Evolutionary conservation across 2,329 filamentous ascomycete species (phyloP).

Genomic region (Colletotrichum neosansevieriae): DNA sequence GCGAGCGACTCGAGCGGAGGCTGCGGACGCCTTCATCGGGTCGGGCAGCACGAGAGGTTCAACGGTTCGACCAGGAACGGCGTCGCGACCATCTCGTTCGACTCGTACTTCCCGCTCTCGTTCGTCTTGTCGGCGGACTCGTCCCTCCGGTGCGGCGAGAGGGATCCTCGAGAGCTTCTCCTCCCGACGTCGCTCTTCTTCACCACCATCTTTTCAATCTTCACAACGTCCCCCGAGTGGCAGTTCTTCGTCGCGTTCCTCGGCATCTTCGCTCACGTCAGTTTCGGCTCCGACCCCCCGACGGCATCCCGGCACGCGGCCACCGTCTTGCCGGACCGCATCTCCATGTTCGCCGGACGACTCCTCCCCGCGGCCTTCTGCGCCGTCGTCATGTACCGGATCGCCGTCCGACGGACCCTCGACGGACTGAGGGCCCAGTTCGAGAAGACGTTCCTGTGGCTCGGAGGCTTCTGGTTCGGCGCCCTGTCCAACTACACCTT

Average conservation of each 20-base stretch:
- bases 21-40: constrained; percentile 82
- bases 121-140: constrained; percentile 78
- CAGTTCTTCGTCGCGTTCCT: constrained; percentile 89
- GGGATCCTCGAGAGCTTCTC: constrained; percentile 86
- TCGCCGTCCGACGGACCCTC: constrained; percentile 79
- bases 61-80: constrained; percentile 74
- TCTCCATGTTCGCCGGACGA: constrained; percentile 62
- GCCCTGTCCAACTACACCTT: constrained; percentile 96
- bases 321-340: constrained; percentile 64
- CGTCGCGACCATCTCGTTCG: constrained; percentile 81
- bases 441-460: constrained; percentile 90
- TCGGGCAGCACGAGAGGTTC: constrained; percentile 76
- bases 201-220: constrained; percentile 81
- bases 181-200: constrained; percentile 87
- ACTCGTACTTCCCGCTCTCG: constrained; percentile 89
- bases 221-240: constrained; percentile 80
- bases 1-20: constrained; percentile 79
- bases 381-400: constrained; percentile 89
- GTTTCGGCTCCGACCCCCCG: constrained; percentile 89
- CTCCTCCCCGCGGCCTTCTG: constrained; percentile 90
- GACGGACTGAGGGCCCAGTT: constrained; percentile 81
- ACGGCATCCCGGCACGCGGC: constrained; percentile 69
- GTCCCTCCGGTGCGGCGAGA: constrained; percentile 71
- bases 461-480: constrained; percentile 91
- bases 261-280: constrained; percentile 89